Percentiles rank a stretch among this genome's conserved stretches.
These are phyloP conservation scores for Ballota nigra DNA, from an alignment of 257 asterid genomes.

Conservation along the genomic window DNA sequence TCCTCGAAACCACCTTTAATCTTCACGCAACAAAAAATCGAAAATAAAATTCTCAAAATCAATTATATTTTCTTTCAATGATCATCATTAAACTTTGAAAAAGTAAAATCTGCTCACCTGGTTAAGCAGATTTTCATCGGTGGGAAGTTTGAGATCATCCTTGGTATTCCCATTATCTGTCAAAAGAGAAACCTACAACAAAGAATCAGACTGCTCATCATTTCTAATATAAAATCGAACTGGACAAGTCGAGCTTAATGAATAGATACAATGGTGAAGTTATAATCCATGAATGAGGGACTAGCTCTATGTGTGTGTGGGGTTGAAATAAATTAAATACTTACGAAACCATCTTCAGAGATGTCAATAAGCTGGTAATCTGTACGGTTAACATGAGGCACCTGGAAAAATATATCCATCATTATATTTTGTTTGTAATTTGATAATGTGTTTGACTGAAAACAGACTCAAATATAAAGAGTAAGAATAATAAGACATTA, in stretches of 20 bases:
- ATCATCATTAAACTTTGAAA: background rate
- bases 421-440: background rate
- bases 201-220: background rate
- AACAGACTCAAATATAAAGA: background rate
- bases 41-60: background rate
- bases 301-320: too few relatives aligned
- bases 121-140: slow-evolving; percentile 63
- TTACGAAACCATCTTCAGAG: slow-evolving; percentile 85
- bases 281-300: background rate
- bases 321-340: too few relatives aligned
- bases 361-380: slow-evolving; percentile 71
- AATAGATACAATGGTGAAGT: background rate
- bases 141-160: slow-evolving; percentile 77
- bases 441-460: background rate
- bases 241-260: background rate
- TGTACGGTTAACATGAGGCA: slow-evolving; percentile 63
- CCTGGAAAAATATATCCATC: slow-evolving; percentile 33
- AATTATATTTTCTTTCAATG: background rate
- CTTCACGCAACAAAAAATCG: slow-evolving; percentile 21
- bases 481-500: background rate
- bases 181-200: slow-evolving; percentile 65
- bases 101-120: slow-evolving; percentile 37
- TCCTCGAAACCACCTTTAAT: slow-evolving; percentile 61
- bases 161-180: slow-evolving; percentile 78
- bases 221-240: background rate